Base-by-base conservation (phyloP, 2,329 filamentous ascomycete species). In the Fusarium verrucosum region DNA sequence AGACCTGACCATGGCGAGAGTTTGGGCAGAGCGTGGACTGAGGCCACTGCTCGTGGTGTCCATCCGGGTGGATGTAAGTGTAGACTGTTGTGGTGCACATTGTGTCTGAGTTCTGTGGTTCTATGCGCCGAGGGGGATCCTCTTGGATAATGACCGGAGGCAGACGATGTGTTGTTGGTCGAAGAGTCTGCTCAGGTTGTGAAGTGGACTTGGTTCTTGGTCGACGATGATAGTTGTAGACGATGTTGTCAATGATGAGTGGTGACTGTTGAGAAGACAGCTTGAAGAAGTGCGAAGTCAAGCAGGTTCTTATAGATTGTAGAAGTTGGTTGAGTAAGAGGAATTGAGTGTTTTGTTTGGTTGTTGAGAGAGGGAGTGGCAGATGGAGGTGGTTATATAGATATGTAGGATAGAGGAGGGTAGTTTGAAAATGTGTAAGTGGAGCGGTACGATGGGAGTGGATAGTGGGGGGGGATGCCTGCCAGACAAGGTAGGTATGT, bases 1-100 rank as follows among this genome's bases (percentile, higher is more conserved):
- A 85, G 51, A 77, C 77, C 26, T 75, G 70, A 53, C 77, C 77
- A 41, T 76, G 71, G 19, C 77, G 77, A 41, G 80, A 77, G 17
- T 75, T 68, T 11, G 73, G 63, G 75, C 82, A 82, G 35, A 77
- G 72, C 28, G 75, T 70, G 8, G 75, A 71, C 51, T 78, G 77
- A 44, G 76, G 74, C 32, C 70, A 66, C 45, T 73, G 70, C 65
- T 75, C 70, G 43, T 57, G 62, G 44, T 74, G 77, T 55, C 81
- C 81, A 71, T 84, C 80, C 5, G 81, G 77, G 76, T 80, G 79
- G 68, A 80, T 70, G 70, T 81, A 80, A 30, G 79, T 76, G 76
- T 79, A 82, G 46, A 81, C 63, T 68, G 82, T 77, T 58, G 78
- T 81, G 62, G 79, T 78, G 74, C 83, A 85, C 83, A 85, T 85